Evolutionary conservation across 192 early-diverging fungal genomes (phyloP).

Genomic region (Allomyces macrogynus): DNA sequence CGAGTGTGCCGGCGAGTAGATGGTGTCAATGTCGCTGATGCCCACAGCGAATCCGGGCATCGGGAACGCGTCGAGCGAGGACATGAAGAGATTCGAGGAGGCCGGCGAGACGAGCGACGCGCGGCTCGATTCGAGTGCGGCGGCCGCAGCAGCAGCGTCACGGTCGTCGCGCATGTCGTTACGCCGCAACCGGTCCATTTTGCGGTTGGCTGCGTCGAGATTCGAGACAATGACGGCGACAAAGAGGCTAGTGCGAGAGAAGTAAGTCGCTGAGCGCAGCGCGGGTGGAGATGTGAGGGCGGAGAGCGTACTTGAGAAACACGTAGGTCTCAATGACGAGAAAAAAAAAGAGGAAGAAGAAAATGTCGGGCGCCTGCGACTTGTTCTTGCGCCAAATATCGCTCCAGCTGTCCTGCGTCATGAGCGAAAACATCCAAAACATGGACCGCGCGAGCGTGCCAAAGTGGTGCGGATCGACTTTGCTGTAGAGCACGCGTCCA

Average conservation of each 20-base stretch:
- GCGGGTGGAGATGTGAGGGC: too few relatives aligned
- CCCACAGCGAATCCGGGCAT: too few relatives aligned
- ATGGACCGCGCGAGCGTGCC: constrained; percentile 7
- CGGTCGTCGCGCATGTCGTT: too few relatives aligned
- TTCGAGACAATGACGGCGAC: constrained; percentile 25
- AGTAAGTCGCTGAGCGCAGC: neutral
- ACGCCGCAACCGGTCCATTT: too few relatives aligned
- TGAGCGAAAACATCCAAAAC: constrained; percentile 14
- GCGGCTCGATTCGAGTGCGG: too few relatives aligned
- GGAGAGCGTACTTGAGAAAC: constrained; percentile 13
- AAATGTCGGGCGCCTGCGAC: constrained; percentile 9
- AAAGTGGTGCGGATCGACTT: constrained; percentile 15
- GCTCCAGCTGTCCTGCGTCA: constrained; percentile 17
- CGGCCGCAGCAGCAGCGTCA: too few relatives aligned
- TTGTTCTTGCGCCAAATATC: constrained; percentile 15
- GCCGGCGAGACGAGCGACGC: too few relatives aligned
- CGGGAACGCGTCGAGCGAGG: too few relatives aligned
- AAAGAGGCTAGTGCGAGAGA: constrained; percentile 11
- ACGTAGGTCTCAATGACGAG: constrained; percentile 17
- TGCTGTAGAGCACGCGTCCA: constrained; percentile 10
- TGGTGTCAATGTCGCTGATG: too few relatives aligned
- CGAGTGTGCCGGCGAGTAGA: too few relatives aligned
- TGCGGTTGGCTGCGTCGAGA: constrained; percentile 3
- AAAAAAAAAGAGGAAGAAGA: constrained; percentile 11
- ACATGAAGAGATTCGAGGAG: too few relatives aligned